Evolutionary conservation across 129 eudicot genomes (phyloP), one percentile per base, ranked within the genome.

Genomic region (Artemisia argyi): DNA sequence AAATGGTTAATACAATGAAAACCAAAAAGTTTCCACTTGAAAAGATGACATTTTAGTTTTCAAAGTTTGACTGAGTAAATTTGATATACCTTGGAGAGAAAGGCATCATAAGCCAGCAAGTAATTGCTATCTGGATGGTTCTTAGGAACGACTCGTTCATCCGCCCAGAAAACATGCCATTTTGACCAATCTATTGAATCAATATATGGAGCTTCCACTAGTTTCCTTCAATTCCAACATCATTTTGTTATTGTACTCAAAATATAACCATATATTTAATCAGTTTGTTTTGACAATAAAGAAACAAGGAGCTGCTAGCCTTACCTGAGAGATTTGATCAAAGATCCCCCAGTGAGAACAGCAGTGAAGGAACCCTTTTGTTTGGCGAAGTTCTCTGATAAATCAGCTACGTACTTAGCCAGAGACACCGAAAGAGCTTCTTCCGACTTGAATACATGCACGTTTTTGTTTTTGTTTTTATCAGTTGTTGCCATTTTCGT

Each of bases 121-220:
- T 89, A 92, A 73, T 89, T 92, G 78, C 97, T 86, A 48, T 92
- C 96, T 0, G 84, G 84, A 51, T 89, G 93, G 85, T 86, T 82
- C 59, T 82, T 89, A 17, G 96, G 94, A 69, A 92, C 97, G 35
- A 89, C 96, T 79, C 97, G 81, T 80, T 92, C 97, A 71, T 92
- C 97, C 57, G 83, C 85, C 94, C 94, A 92, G 22, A 88, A 89
- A 69, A 92, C 82, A 39, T 79, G 86, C 97, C 97, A 92, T 82
- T 81, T 92, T 12, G 96, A 85, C 97, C 97, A 92, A 78, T 92
- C 90, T 61, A 92, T 75, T 14, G 89, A 73, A 73, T 86, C 89
- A 48, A 81, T 59, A 57, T 84, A 89, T 15, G 97, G 97, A 14
- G 79, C 80, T 76, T 92, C 96, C 76, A 75, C 77, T 63, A 92